Conservation (phyloP, 2,329 filamentous ascomycete species). For the Monosporascus sp. region DNA sequence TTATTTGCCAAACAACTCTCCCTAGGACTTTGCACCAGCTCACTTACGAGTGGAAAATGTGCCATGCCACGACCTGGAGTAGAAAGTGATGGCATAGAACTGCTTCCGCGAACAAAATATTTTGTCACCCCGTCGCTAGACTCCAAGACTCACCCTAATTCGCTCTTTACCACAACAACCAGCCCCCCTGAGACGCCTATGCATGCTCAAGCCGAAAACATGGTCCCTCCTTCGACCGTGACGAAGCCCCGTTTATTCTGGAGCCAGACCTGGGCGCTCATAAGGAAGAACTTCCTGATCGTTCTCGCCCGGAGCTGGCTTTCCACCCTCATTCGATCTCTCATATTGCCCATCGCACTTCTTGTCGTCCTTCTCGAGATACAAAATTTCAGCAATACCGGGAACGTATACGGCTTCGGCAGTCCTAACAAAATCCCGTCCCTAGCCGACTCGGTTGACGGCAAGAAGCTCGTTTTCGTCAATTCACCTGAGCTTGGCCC, state of each 20-base stretch:
- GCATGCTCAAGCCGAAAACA: background rate
- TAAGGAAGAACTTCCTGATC: conserved; percentile 22
- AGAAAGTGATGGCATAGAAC: too few species aligned
- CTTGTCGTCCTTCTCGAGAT: conserved; percentile 21
- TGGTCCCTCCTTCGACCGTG: background rate
- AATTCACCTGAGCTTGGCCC: conserved; percentile 13
- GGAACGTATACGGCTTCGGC: conserved; percentile 16
- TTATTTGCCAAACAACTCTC: too few species aligned
- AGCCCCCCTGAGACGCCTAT: too few species aligned
- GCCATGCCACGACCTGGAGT: too few species aligned
- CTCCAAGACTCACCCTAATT: too few species aligned
- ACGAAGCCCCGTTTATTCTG: conserved; percentile 11
- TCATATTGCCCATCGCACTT: conserved; percentile 19
- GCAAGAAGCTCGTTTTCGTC: conserved; percentile 19
- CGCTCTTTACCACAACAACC: too few species aligned
- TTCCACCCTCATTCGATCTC: conserved; percentile 19
- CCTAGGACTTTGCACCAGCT: too few species aligned
- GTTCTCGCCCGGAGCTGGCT: conserved; percentile 16
- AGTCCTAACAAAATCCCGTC: conserved; percentile 9
- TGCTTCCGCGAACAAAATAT: too few species aligned
- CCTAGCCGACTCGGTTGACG: conserved; percentile 16
- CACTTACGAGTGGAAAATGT: too few species aligned
- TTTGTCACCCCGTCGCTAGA: too few species aligned
- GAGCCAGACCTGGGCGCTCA: conserved; percentile 20
- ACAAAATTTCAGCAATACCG: conserved; percentile 16